These are phyloP conservation scores for Dendrobium catenatum DNA, from an alignment of 106 monocot genomes.

Conservation along the genomic window DNA sequence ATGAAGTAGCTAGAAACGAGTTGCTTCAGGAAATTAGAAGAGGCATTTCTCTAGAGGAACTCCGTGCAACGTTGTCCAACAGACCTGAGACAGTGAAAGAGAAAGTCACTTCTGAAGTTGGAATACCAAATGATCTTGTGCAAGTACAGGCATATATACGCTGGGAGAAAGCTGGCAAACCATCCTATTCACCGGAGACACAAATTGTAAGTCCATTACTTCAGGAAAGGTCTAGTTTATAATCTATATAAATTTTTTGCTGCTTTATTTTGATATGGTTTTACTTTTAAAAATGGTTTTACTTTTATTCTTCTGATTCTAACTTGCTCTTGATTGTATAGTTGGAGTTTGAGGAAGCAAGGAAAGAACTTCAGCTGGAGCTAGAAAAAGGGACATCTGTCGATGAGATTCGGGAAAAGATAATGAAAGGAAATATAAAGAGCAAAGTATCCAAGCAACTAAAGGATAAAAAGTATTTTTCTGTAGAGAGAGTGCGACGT, in stretches of 20 bases:
- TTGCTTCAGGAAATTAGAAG: conserved; percentile 62
- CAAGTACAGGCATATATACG: conserved; percentile 69
- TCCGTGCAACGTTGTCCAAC: conserved; percentile 52
- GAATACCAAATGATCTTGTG: conserved; percentile 54
- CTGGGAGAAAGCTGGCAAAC: conserved; percentile 77
- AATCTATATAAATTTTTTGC: not conserved
- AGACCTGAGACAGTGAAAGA: conserved; percentile 15
- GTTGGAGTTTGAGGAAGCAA: conserved; percentile 90
- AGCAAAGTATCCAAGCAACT: conserved; percentile 54
- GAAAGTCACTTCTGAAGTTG: conserved; percentile 9
- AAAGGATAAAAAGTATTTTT: conserved; percentile 57
- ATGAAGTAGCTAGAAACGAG: conserved; percentile 76
- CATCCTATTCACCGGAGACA: conserved; percentile 60
- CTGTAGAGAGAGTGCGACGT: conserved; percentile 52
- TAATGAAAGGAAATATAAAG: conserved; percentile 57
- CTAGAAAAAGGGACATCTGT: conserved; percentile 58
- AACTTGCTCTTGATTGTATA: conserved; percentile 17
- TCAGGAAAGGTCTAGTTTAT: not conserved
- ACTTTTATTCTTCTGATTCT: not conserved
- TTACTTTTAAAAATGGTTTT: not conserved
- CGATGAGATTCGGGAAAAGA: conserved; percentile 43
- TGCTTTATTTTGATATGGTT: not conserved
- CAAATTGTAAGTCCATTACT: conserved; percentile 33
- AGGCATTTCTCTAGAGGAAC: conserved; percentile 65
- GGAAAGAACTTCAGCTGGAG: conserved; percentile 66